Percentiles rank a stretch among this genome's conserved stretches.
Evolutionary conservation across 2,329 filamentous ascomycete genomes (phyloP).

Genomic region (Zymoseptoria passerinii): DNA sequence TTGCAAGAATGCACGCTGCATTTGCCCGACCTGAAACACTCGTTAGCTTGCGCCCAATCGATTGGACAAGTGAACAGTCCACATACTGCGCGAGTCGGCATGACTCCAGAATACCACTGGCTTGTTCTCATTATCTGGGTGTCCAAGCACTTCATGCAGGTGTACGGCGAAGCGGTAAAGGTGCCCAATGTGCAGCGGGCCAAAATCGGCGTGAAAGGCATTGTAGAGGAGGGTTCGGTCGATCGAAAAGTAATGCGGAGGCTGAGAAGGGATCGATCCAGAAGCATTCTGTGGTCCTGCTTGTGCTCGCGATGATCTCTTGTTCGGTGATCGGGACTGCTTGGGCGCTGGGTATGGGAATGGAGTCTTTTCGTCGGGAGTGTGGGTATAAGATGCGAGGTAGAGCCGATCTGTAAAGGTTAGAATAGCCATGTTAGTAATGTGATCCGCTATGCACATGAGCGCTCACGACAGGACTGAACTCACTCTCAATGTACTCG

Average conservation of each 20-base stretch:
- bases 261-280: constrained; percentile 31
- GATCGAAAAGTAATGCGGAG: constrained; percentile 90
- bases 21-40: constrained; percentile 67
- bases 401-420: constrained; percentile 73
- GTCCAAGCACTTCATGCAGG: constrained; percentile 89
- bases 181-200: constrained; percentile 93
- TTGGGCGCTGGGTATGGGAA: constrained; percentile 66
- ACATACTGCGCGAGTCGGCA: constrained; percentile 79
- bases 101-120: constrained; percentile 95
- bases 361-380: constrained; percentile 70
- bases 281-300: constrained; percentile 47
- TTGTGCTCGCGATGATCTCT: constrained; percentile 60
- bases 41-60: constrained; percentile 12
- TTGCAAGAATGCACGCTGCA: constrained; percentile 86
- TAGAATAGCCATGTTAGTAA: constrained; percentile 23
- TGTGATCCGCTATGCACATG: constrained; percentile 12
- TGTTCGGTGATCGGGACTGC: constrained; percentile 60
- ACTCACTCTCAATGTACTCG: constrained; percentile 86
- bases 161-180: constrained; percentile 93
- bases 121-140: constrained; percentile 79
- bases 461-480: background rate
- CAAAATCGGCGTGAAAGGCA: constrained; percentile 97
- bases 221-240: constrained; percentile 84
- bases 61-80: background rate
- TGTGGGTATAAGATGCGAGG: constrained; percentile 79